Base-by-base conservation (phyloP, 257 asterid genomes). In the Plantago elongata region DNA sequence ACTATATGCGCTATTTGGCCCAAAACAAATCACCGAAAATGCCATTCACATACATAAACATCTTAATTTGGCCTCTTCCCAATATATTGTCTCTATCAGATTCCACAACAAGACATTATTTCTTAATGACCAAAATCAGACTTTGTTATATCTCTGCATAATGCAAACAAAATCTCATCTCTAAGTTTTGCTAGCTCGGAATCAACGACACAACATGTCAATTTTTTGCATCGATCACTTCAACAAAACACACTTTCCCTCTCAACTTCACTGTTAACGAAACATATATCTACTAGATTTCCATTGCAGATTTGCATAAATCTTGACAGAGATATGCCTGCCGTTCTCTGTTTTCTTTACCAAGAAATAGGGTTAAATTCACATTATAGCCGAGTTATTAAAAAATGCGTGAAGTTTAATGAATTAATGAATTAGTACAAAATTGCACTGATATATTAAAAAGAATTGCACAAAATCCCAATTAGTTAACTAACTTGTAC, bases 151-250 rank as follows among this genome's bases (percentile, higher is more conserved):
- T 18, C 29, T 34, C 40, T 34, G 40, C 40, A 34, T 10, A n/a
- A 60, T 44, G 49, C 64, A 60, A 60, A 34, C 40, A 49, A 52
- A 52, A 15, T 17, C 27, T 11, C 27, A 22, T 22, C 27, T 22
- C 27, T 22, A 22, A 22, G 2, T 2, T 22, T 22, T 22, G 27
- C 27, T 22, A n/a, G 22, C 54, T 49, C 11, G 57, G 13, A 17
- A 52, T 18, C 57, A 8, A 52, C 12, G 40, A 34, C 40, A 13
- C 57, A 15, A 52, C 3, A 17, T 51, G 57, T 29, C 57, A 51
- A 17, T 51, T 34, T 34, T 18, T 60, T 60, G 64, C 64, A 60
- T 60, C 64, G 44, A 60, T 60, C 54, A 34, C 7, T 45, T 60
- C 4, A 18, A 60, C 44, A 57, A 16, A 11, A 10, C 50, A 15